Conservation (phyloP, 2,329 filamentous ascomycete species). For the Keithomyces neogunnii region DNA sequence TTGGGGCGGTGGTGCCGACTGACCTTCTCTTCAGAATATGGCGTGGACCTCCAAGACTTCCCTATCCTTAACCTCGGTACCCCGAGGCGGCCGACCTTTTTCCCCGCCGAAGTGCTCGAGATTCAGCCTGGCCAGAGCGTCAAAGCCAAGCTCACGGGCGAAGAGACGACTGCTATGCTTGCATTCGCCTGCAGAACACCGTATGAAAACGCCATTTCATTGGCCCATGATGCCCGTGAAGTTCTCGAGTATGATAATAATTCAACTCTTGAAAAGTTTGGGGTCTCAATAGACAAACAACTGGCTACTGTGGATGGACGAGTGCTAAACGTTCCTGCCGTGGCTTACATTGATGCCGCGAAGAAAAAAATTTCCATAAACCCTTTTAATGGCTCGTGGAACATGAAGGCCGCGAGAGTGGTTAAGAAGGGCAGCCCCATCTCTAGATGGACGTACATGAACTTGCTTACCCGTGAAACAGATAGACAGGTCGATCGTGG, state of each 20-base stretch:
- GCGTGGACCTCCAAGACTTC: conserved; percentile 24
- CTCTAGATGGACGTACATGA: conserved; percentile 41
- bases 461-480: conserved; percentile 18
- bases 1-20: neutral
- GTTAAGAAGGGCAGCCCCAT: conserved; percentile 37
- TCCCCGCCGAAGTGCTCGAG: conserved; percentile 58
- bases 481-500: conserved; percentile 7
- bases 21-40: conserved; percentile 24
- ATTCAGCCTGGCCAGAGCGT: conserved; percentile 58
- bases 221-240: conserved; percentile 47
- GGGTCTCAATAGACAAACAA: conserved; percentile 48
- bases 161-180: conserved; percentile 63
- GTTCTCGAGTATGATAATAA: conserved; percentile 48
- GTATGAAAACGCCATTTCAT: conserved; percentile 56
- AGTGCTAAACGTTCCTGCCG: conserved; percentile 50
- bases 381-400: conserved; percentile 56
- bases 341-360: conserved; percentile 44
- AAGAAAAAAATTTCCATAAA: conserved; percentile 16
- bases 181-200: conserved; percentile 62
- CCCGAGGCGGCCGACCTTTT: conserved; percentile 46
- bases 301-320: conserved; percentile 68
- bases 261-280: conserved; percentile 45
- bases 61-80: conserved; percentile 63
- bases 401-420: conserved; percentile 53
- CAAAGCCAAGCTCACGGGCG: conserved; percentile 46